Evolutionary conservation across 176 grass and related monocot genomes (phyloP), one percentile per base, ranked within the genome.

Genomic region (Coix lacrymajobi): DNA sequence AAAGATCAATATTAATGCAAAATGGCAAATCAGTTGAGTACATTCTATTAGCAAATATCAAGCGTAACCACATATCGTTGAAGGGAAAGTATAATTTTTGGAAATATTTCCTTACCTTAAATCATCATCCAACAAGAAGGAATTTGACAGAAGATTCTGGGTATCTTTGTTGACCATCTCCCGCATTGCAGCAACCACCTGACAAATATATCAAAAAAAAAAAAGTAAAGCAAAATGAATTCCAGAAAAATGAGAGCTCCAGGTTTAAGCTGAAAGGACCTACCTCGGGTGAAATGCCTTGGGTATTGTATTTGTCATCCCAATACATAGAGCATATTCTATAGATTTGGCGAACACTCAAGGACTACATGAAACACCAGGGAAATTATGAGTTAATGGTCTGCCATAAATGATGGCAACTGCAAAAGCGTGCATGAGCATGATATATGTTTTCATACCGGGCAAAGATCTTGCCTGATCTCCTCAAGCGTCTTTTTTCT

Each of bases 271-370:
- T 40, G 58, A 77, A 63, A 78, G 4, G 24, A 25, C 70, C 84
- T 13, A 88, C 96, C 89, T 96, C 96, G 22, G 51, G 80, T 66
- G 96, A 98, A 71, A 98, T 92, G 67, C 96, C 88, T 44, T 85
- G 87, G 14, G 96, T 98, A 52, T 86, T 83, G 40, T 98, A 98
- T 84, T 90, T 95, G 73, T 98, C 96, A 82, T 98, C 96, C 96
- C 96, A 98, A 63, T 98, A 98, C 93, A 95, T 95, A n/a, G 93
- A 92, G 81, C 96, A 98, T 92, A 98, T 98, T 78, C 96, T 75
- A 62, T 98, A 98, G 67, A 98, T 98, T 88, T 98, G 96, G 34
- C 91, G 81, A 64, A 99, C 81, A 92, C 96, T 99, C 79, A 99
- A 85, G 62, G 87, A 86, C 96, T 99, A 78, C 24, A 87, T 8